Conservation (phyloP, 1,284 basidiomycete genomes). For the Fomitopsis betulina region DNA sequence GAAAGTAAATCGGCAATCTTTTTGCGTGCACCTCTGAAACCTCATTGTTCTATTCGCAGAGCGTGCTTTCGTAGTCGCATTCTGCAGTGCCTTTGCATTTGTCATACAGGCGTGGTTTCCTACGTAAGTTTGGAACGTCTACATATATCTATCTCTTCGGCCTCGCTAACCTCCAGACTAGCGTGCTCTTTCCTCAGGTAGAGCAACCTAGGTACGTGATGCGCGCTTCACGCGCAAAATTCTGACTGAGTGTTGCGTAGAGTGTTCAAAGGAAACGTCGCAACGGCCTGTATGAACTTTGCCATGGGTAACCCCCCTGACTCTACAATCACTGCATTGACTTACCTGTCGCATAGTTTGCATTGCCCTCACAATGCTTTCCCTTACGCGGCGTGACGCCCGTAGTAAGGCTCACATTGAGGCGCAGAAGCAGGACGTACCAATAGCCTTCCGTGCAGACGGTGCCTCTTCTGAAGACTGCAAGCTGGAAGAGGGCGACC, state of each 20-base stretch:
- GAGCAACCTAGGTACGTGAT: conserved; percentile 32
- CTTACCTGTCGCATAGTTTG: conserved; percentile 2
- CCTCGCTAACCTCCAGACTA: conserved; percentile 6
- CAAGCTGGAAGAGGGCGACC: not conserved
- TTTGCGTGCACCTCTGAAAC: not conserved
- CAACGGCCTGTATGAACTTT: conserved; percentile 32
- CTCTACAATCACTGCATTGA: no score
- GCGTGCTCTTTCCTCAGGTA: conserved; percentile 37
- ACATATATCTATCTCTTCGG: not conserved
- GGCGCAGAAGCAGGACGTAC: not conserved
- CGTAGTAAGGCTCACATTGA: not conserved
- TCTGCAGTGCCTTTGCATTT: conserved; percentile 36
- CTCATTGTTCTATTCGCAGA: conserved; percentile 18
- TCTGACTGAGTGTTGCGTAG: conserved; percentile 9
- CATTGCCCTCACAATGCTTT: conserved; percentile 2
- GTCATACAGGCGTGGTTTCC: conserved; percentile 33
- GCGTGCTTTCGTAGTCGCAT: conserved; percentile 35
- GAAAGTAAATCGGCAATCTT: conserved; percentile 26
- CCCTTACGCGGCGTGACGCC: conserved; percentile 7
- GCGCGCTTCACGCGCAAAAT: not conserved
- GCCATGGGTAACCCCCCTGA: conserved; percentile 26
- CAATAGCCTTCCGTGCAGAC: no score
- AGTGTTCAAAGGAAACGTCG: conserved; percentile 33
- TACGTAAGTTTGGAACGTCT: conserved; percentile 22
- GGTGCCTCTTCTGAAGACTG: not conserved